These are phyloP conservation scores for Cornus kousa DNA, from an alignment of 148 eudicot genomes.

Conservation along the genomic window DNA sequence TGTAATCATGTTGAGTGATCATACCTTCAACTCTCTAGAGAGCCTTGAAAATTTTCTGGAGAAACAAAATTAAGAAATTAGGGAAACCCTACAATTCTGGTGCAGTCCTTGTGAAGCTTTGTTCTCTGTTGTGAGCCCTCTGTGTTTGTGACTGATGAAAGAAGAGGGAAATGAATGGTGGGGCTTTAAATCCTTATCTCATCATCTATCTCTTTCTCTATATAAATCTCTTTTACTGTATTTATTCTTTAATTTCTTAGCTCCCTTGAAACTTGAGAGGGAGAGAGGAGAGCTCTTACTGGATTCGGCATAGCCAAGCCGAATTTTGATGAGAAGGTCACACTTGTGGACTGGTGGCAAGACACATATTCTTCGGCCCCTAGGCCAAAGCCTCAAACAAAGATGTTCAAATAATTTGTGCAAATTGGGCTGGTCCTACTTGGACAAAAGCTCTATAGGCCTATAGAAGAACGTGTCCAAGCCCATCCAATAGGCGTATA, in stretches of 20 bases:
- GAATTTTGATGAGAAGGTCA: too few relatives aligned
- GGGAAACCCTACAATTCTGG: background rate
- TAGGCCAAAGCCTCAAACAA: too few relatives aligned
- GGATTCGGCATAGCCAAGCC: too few relatives aligned
- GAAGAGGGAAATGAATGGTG: constrained; percentile 34
- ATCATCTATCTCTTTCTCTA: constrained; percentile 12
- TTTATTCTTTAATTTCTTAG: too few relatives aligned
- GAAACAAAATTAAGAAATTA: background rate
- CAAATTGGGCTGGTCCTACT: too few relatives aligned
- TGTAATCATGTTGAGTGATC: background rate
- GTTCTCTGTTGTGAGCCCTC: background rate
- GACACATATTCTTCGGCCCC: too few relatives aligned
- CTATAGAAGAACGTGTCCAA: background rate
- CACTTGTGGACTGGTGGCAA: too few relatives aligned
- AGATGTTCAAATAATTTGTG: too few relatives aligned
- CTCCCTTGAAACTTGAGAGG: too few relatives aligned
- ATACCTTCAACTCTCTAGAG: constrained; percentile 10
- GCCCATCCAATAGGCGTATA: background rate
- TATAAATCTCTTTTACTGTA: background rate
- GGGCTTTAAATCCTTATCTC: constrained; percentile 60
- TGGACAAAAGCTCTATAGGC: background rate
- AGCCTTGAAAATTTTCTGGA: background rate
- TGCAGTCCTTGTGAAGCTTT: background rate
- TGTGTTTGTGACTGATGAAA: background rate
- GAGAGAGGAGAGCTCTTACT: too few relatives aligned